Conservation (phyloP, 2,329 filamentous ascomycete genomes). For the Neofusicoccum laricinum region DNA sequence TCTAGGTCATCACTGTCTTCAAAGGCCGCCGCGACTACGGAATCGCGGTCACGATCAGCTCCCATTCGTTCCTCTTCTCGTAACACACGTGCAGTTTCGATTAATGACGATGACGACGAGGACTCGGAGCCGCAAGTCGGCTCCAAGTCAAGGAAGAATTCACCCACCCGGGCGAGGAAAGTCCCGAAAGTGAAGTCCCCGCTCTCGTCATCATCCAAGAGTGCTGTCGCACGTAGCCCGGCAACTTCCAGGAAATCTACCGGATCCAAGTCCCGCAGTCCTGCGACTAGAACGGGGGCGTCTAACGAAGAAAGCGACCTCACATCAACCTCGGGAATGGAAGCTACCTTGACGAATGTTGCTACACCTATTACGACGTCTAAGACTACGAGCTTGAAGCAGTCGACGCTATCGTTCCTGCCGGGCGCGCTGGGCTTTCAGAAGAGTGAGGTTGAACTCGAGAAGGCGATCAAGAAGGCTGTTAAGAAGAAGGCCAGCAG, state of each 20-base stretch:
- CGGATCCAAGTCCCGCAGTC: neutral
- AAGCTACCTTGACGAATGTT: neutral
- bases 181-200: neutral
- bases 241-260: neutral
- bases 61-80: neutral
- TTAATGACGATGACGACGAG: neutral
- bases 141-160: neutral
- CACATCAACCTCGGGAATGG: neutral
- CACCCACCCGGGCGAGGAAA: neutral
- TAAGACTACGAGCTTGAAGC: neutral
- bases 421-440: neutral
- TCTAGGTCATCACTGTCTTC: neutral
- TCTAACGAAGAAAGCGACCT: neutral
- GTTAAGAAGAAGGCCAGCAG: neutral
- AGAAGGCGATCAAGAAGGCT: neutral
- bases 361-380: neutral
- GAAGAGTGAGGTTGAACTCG: neutral
- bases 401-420: constrained; percentile 4
- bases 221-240: neutral
- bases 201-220: neutral
- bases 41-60: neutral
- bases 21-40: neutral
- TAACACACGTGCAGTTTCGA: neutral
- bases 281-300: no score
- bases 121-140: neutral